Percentiles rank a stretch among this genome's conserved stretches.
These are phyloP conservation scores for Kernera saxatilis DNA, from an alignment of 345 rosid genomes.

Conservation along the genomic window DNA sequence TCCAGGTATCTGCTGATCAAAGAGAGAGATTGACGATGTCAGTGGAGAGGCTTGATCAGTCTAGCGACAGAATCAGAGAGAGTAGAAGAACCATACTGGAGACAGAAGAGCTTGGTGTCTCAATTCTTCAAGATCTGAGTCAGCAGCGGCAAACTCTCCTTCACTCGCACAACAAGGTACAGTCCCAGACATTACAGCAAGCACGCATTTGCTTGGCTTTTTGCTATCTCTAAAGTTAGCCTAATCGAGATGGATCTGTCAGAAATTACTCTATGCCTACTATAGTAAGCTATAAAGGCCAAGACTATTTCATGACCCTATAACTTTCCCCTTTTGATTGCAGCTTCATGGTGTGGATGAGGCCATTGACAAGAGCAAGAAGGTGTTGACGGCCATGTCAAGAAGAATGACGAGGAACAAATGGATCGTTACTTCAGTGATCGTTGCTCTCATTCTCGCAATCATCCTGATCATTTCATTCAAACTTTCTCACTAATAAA, in stretches of 20 bases:
- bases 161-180: constrained; percentile 65
- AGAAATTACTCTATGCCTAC: neutral
- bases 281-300: neutral
- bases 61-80: constrained; percentile 67
- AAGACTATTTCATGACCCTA: neutral
- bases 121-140: constrained; percentile 79
- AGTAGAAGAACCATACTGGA: constrained; percentile 76
- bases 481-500: constrained; percentile 42
- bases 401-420: constrained; percentile 78
- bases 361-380: constrained; percentile 80
- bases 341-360: constrained; percentile 84
- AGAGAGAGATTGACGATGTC: constrained; percentile 61
- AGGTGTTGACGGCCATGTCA: constrained; percentile 54
- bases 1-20: constrained; percentile 65
- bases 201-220: neutral
- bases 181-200: neutral
- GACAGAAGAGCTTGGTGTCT: constrained; percentile 82
- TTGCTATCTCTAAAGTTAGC: neutral
- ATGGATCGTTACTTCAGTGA: constrained; percentile 52
- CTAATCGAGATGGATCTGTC: neutral
- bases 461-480: constrained; percentile 52
- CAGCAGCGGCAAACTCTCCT: constrained; percentile 80
- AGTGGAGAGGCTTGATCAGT: constrained; percentile 63
- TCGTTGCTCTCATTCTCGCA: constrained; percentile 56
- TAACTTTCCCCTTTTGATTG: neutral